Conservation (phyloP, 2,329 filamentous ascomycete genomes). For the Alternaria tenuissima region DNA sequence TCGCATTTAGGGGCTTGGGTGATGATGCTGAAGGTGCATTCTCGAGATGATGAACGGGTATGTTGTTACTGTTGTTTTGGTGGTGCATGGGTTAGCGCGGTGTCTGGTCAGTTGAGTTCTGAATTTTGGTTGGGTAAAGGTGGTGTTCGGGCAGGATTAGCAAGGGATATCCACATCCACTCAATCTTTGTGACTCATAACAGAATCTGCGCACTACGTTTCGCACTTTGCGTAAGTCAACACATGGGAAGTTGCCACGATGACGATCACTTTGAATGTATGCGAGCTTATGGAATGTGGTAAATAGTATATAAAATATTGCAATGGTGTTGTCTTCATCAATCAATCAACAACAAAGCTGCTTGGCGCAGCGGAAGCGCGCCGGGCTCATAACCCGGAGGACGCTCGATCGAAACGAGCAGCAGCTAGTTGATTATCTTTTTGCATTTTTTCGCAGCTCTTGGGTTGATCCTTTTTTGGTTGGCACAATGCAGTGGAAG, state of each 20-base stretch:
- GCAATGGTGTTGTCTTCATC: background rate
- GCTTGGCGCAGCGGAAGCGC: conserved; percentile 48
- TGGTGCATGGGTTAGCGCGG: conserved; percentile 9
- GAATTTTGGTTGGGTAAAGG: background rate
- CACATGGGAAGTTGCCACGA: background rate
- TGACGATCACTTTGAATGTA: background rate
- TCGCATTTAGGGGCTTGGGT: conserved; percentile 47
- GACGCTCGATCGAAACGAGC: conserved; percentile 37
- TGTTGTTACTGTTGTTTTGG: background rate
- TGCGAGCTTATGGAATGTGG: accelerated
- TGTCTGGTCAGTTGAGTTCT: background rate
- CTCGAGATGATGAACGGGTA: conserved; percentile 20
- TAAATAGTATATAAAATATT: no score
- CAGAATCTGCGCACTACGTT: background rate
- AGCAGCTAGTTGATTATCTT: conserved; percentile 25
- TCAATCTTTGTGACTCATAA: background rate
- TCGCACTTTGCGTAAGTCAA: background rate
- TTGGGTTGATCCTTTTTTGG: background rate
- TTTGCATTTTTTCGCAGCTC: background rate
- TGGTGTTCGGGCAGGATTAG: background rate
- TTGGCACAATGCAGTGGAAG: background rate
- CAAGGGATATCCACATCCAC: background rate
- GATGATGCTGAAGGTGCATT: conserved; percentile 47
- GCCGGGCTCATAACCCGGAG: conserved; percentile 51
- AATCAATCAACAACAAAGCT: conserved; percentile 31